A percentile compares a stretch with the other conserved stretches of the same genome.
phyloP scores from a whole-genome alignment of 768 basidiomycete species.

The Hydnum rufescens region DNA sequence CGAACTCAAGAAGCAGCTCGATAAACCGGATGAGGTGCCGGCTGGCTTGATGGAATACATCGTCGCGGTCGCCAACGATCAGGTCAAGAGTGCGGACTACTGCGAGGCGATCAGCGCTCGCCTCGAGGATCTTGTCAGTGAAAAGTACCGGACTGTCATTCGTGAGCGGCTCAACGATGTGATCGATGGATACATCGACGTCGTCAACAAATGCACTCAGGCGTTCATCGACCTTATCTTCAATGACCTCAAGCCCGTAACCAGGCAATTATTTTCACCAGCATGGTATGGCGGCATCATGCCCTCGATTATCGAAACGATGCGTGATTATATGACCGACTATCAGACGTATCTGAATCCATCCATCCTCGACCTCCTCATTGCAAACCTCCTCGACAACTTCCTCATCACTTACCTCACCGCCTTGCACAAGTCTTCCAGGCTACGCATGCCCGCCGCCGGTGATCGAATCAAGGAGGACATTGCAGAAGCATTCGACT shows the following conservation, averaged over 20 bases:
- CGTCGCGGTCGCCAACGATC: slow-evolving; percentile 93
- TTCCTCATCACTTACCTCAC: slow-evolving; percentile 85
- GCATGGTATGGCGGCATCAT: slow-evolving; percentile 84
- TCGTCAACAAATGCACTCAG: slow-evolving; percentile 93
- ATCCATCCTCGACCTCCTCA: slow-evolving; percentile 71
- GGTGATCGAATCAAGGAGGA: slow-evolving; percentile 72
- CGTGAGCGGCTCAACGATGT: slow-evolving; percentile 82
- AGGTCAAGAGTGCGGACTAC: slow-evolving; percentile 89
- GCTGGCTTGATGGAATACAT: slow-evolving; percentile 88
- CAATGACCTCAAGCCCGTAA: slow-evolving; percentile 80
- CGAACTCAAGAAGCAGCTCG: slow-evolving; percentile 73
- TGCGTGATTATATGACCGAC: slow-evolving; percentile 92
- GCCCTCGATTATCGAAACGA: slow-evolving; percentile 79
- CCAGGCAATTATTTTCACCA: slow-evolving; percentile 53
- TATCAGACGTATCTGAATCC: slow-evolving; percentile 83
- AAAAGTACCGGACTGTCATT: slow-evolving; percentile 73
- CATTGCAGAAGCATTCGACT: slow-evolving; percentile 50
- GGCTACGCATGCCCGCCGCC: slow-evolving; percentile 70
- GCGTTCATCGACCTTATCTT: slow-evolving; percentile 87
- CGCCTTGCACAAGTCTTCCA: slow-evolving; percentile 62
- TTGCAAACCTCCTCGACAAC: slow-evolving; percentile 81
- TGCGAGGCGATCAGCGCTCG: slow-evolving; percentile 70
- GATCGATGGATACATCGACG: slow-evolving; percentile 95
- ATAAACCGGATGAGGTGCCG: slow-evolving; percentile 73
- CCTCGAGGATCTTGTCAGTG: slow-evolving; percentile 78